Evolutionary conservation across 441 rosid genomes (phyloP).

Genomic region (Adansonia grandidieri): DNA sequence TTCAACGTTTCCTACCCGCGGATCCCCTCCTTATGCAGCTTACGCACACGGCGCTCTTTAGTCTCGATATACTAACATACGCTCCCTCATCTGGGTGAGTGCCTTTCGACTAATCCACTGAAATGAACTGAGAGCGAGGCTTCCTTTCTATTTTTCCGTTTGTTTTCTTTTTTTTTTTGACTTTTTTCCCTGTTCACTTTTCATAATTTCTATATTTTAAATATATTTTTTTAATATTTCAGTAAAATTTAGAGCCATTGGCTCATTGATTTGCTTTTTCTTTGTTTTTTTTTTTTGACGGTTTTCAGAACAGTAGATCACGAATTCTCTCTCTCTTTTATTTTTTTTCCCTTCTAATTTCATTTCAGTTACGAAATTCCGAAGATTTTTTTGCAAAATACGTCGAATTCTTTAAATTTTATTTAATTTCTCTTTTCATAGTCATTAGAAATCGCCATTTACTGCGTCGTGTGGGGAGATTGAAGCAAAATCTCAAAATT

Average conservation of each 20-base stretch:
- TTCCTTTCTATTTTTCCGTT: not conserved
- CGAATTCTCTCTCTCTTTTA: not conserved
- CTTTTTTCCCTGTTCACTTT: not conserved
- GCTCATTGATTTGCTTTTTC: not conserved
- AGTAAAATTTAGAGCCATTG: not conserved
- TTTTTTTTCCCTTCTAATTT: not conserved
- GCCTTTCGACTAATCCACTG: slow-evolving; percentile 13
- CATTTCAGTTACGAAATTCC: slow-evolving; percentile 15
- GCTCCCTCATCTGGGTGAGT: not conserved
- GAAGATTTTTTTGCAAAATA: not conserved
- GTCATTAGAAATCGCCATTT: not conserved
- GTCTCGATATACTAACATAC: not conserved
- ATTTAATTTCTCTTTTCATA: not conserved
- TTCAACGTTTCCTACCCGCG: not conserved
- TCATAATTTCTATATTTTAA: not conserved
- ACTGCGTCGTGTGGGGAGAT: slow-evolving; percentile 15
- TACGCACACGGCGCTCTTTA: not conserved
- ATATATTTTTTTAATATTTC: not conserved
- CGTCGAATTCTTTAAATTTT: not conserved
- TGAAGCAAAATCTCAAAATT: not conserved
- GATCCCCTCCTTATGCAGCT: not conserved
- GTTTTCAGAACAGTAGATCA: slow-evolving; percentile 14
- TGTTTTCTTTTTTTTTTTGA: not conserved
- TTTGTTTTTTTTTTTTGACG: not conserved
- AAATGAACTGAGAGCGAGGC: not conserved